Conservation (phyloP, 306 rosid species). For the Crataegus laevigata region DNA sequence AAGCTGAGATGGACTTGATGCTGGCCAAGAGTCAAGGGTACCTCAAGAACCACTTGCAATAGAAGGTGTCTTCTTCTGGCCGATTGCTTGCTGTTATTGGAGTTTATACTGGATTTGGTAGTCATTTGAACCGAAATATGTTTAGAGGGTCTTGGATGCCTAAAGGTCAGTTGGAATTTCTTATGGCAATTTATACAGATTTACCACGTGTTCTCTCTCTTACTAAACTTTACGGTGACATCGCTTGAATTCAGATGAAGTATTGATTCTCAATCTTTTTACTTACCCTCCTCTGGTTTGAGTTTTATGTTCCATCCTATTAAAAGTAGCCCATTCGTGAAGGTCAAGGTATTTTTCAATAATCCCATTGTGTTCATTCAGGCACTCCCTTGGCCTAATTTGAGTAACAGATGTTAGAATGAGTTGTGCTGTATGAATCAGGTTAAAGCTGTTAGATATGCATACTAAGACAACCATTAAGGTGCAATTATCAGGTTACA, state of each 20-base stretch:
- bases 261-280: not conserved
- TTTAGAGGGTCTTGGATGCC: conserved; percentile 99
- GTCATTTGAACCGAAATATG: conserved; percentile 63
- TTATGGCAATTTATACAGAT: not conserved
- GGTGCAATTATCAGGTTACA: not conserved
- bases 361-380: not conserved
- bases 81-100: conserved; percentile 87
- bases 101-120: conserved; percentile 93
- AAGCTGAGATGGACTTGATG: conserved; percentile 90
- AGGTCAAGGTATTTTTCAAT: not conserved
- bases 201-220: not conserved
- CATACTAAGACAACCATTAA: not conserved
- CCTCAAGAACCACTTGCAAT: conserved; percentile 49
- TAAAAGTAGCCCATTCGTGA: not conserved
- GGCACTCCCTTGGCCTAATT: not conserved
- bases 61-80: conserved; percentile 51
- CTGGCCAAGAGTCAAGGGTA: conserved; percentile 96
- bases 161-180: conserved; percentile 53
- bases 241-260: not conserved
- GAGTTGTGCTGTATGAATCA: not conserved
- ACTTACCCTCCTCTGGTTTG: not conserved
- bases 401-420: not conserved
- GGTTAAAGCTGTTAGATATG: not conserved
- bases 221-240: not conserved
- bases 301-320: not conserved